Percentiles rank a stretch among this genome's conserved stretches.
Conservation (phyloP, 176 grass and related monocot species). For the Oropetium thomaeum region DNA sequence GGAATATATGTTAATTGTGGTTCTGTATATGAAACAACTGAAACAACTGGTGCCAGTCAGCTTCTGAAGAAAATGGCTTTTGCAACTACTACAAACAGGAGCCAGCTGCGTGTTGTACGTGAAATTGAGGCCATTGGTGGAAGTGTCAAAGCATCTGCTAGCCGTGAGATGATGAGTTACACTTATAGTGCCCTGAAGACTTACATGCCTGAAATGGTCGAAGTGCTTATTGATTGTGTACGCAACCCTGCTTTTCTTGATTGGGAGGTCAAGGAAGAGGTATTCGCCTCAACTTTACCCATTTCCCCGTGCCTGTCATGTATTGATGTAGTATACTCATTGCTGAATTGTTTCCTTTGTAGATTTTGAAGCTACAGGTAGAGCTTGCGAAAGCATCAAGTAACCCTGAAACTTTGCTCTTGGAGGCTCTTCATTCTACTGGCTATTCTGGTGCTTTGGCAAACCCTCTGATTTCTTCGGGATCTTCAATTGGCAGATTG, state of each 20-base stretch:
- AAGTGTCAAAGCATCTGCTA: slow-evolving; percentile 63
- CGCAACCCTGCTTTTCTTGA: slow-evolving; percentile 84
- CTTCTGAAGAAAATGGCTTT: slow-evolving; percentile 82
- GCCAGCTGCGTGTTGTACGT: slow-evolving; percentile 73
- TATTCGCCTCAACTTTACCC: slow-evolving; percentile 32
- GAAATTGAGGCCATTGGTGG: slow-evolving; percentile 87
- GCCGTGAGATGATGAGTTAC: slow-evolving; percentile 83
- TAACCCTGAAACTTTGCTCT: slow-evolving; percentile 77
- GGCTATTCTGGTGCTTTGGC: slow-evolving; percentile 95
- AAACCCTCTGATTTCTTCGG: slow-evolving; percentile 76
- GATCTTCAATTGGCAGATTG: slow-evolving; percentile 60
- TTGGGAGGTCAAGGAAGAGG: slow-evolving; percentile 98
- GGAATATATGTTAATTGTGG: slow-evolving; percentile 81
- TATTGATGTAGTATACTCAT: not conserved
- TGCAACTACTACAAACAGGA: slow-evolving; percentile 79
- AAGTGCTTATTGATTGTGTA: slow-evolving; percentile 86
- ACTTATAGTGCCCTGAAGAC: slow-evolving; percentile 77
- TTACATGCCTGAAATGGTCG: slow-evolving; percentile 92
- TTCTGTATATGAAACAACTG: slow-evolving; percentile 73
- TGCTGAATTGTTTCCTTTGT: slow-evolving; percentile 31
- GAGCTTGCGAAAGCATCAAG: slow-evolving; percentile 59
- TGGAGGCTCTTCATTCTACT: slow-evolving; percentile 90
- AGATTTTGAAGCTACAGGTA: slow-evolving; percentile 60
- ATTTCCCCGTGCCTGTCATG: slow-evolving; percentile 2
- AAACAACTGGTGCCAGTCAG: slow-evolving; percentile 63